A percentile compares a stretch with the other conserved stretches of the same genome.
phyloP scores from a whole-genome alignment of 2,329 filamentous ascomycete species.

The Coniochaeta pulveracea region DNA sequence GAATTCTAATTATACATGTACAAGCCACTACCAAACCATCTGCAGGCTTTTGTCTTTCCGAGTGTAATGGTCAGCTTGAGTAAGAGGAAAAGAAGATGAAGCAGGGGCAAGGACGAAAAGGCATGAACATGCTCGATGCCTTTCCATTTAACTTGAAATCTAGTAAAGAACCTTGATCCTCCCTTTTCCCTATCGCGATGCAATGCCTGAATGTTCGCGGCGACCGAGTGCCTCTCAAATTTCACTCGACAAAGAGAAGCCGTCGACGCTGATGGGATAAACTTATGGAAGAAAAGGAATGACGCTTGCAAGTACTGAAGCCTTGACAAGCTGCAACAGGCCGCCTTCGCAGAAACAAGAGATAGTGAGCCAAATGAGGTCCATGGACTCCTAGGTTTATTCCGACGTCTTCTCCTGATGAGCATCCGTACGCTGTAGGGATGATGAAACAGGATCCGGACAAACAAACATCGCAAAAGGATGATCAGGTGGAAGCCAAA shows the following conservation, averaged over 20 bases:
- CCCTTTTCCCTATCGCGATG: too few relatives aligned
- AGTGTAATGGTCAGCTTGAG: not conserved
- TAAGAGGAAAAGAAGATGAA: not conserved
- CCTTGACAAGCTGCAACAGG: too few relatives aligned
- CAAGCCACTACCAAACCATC: conserved; percentile 5
- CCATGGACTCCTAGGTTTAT: not conserved
- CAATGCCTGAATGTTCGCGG: too few relatives aligned
- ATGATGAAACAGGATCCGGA: not conserved
- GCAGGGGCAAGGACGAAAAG: not conserved
- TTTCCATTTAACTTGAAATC: not conserved
- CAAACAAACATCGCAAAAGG: conserved; percentile 2
- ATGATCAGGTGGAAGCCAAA: too few relatives aligned
- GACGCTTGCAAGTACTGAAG: too few relatives aligned
- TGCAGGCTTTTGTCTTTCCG: conserved; percentile 5
- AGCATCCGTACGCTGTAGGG: not conserved
- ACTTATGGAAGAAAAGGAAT: too few relatives aligned
- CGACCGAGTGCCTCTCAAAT: too few relatives aligned
- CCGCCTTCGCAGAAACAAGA: too few relatives aligned
- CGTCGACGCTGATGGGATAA: too few relatives aligned
- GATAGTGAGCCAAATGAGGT: too few relatives aligned
- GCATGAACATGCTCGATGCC: not conserved
- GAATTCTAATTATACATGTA: conserved; percentile 7
- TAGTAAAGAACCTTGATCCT: not conserved
- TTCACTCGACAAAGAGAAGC: too few relatives aligned
- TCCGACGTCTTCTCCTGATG: not conserved